Conservation (phyloP, 1,139 yeast genomes). For the Suhomyces taliae region DNA sequence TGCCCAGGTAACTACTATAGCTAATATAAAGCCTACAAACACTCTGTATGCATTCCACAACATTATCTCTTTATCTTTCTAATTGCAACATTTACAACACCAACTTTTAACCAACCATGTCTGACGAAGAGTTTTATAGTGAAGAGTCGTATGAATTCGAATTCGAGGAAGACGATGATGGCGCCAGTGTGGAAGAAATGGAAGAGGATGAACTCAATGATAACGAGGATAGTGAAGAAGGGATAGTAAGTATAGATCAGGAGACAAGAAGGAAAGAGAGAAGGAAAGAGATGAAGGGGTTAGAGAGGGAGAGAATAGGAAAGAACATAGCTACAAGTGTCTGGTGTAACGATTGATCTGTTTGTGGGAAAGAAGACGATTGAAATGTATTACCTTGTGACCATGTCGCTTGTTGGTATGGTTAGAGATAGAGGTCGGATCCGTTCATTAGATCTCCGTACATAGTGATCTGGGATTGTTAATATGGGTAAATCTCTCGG, state of each 20-base stretch:
- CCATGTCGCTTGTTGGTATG: no score
- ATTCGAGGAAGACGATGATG: slow-evolving; percentile 54
- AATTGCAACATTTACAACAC: no score
- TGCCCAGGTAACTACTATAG: neutral
- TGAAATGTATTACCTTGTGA: no score
- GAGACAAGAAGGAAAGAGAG: neutral
- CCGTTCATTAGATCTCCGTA: no score
- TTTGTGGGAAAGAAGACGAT: no score
- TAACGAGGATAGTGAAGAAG: slow-evolving; percentile 17
- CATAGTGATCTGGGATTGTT: neutral
- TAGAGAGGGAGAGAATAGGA: neutral
- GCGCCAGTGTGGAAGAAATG: slow-evolving; percentile 12
- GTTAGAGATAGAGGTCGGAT: no score
- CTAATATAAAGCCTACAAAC: neutral
- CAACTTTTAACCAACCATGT: slow-evolving; percentile 31
- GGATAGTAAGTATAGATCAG: slow-evolving; percentile 15
- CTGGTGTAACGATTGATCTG: no score
- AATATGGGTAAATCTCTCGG: neutral
- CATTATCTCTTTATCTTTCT: no score
- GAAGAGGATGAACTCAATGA: slow-evolving; percentile 24
- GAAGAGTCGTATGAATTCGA: slow-evolving; percentile 70
- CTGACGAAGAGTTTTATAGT: slow-evolving; percentile 57
- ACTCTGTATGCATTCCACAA: no score
- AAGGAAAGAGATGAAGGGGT: neutral
- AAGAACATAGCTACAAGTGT: no score